phyloP scores from a whole-genome alignment of 352 stramenopile genomes.

The Pythium aquatile region DNA sequence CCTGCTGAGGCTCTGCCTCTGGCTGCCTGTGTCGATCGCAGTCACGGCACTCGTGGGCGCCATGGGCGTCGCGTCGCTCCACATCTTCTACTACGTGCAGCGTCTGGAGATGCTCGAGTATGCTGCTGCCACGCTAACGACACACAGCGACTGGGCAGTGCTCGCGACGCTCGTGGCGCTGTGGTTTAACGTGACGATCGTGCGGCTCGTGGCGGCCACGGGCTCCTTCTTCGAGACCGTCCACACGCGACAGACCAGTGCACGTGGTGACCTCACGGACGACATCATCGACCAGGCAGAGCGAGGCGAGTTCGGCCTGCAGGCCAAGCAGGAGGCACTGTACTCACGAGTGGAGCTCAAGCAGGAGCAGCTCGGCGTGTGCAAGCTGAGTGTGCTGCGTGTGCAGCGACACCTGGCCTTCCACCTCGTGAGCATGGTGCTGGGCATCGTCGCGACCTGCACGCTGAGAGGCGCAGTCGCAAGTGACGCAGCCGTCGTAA shows the following conservation, averaged over 20 bases:
- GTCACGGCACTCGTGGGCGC: constrained; percentile 45
- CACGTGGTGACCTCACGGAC: constrained; percentile 39
- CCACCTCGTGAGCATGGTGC: constrained; percentile 38
- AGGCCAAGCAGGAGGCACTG: constrained; percentile 60
- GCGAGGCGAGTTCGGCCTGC: constrained; percentile 61
- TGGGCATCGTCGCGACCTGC: constrained; percentile 39
- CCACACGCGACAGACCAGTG: constrained; percentile 34
- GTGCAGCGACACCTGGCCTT: constrained; percentile 42
- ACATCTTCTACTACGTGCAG: constrained; percentile 62
- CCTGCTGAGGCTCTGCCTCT: constrained; percentile 34
- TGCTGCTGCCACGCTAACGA: constrained; percentile 30
- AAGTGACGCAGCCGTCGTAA: constrained; percentile 17
- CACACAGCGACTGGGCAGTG: constrained; percentile 38
- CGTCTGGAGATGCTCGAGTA: constrained; percentile 37
- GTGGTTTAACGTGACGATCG: constrained; percentile 46
- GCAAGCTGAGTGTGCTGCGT: constrained; percentile 51
- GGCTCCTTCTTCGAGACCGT: constrained; percentile 41
- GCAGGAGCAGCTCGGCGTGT: constrained; percentile 54
- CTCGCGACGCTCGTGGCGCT: constrained; percentile 39
- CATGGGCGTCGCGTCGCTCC: constrained; percentile 36
- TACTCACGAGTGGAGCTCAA: constrained; percentile 52
- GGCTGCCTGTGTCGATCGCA: constrained; percentile 38
- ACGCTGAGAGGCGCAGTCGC: constrained; percentile 24
- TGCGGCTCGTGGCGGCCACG: constrained; percentile 32
- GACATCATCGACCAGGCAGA: constrained; percentile 59